Base-by-base conservation (phyloP, 202 grass and related monocot species). In the Brachypodium distachyon region DNA sequence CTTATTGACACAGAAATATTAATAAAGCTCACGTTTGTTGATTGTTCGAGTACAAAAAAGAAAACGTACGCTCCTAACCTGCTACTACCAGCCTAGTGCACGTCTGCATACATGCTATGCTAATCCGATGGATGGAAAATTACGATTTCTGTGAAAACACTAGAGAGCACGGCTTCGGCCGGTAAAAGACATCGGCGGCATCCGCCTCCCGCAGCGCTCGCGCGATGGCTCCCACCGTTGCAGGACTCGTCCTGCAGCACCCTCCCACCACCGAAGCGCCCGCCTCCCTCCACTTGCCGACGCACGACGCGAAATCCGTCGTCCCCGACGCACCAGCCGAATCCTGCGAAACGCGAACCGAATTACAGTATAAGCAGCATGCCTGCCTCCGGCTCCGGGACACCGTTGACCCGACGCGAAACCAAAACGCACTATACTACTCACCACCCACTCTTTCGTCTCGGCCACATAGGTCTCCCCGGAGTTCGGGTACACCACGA, bases 231-330 rank as follows among this genome's bases (percentile, higher is more conserved):
- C 70, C 40, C 77, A 81, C 83, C 41, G 70, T 80, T 51, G 61
- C 70, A 4, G 77, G 83, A 34, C 43, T 75, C 51, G 83, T 81
- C 70, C 83, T 81, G 77, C 83, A 86, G 70, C 83, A 67, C 12
- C 76, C 76, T 49, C 83, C 82, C 21, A 79, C 41, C 14, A 85
- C 58, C 0, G 67, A 41, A 3, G 75, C 69, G 1, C 76, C 76
- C 18, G 70, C 69, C 70, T 16, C 32, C 70, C 76, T 58, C 69
- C 83, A 60, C 41, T 61, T 31, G 25, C 61, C 51, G 23, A 74
- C 76, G 69, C 40, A 13, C 26, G 76, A 51, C 60, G 39, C 76
- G 55, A 74, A 74, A 25, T 80, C 69, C 70, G 61, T 43, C 14
- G 33, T n/a, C n/a, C n/a, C 70, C 41, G 51, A 16, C 18, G 48